phyloP scores from a whole-genome alignment of 441 rosid species.

The Jatropha multifida region DNA sequence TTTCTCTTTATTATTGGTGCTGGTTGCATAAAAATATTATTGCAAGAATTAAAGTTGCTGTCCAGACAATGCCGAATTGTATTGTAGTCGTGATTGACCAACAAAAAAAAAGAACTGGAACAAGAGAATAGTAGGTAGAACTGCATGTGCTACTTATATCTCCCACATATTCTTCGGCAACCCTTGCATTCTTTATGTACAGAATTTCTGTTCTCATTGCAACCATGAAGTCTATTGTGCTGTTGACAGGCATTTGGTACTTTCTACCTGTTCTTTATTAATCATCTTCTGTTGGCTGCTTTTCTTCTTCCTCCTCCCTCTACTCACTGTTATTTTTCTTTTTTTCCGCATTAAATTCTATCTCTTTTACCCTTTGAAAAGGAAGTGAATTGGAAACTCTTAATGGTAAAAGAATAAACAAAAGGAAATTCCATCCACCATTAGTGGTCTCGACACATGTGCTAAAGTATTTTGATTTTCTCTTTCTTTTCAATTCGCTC shows the following conservation, averaged over 20 bases:
- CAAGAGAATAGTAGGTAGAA: background rate
- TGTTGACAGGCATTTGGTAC: background rate
- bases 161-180: background rate
- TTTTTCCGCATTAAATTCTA: constrained; percentile 9
- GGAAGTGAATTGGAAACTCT: constrained; percentile 18
- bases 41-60: background rate
- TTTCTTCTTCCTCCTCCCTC: background rate
- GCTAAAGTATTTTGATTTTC: constrained; percentile 44
- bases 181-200: constrained; percentile 8
- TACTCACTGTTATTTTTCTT: background rate
- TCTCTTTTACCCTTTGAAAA: constrained; percentile 12
- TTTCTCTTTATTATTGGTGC: background rate
- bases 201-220: background rate
- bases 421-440: constrained; percentile 23
- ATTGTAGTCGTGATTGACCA: constrained; percentile 19
- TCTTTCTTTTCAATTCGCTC: constrained; percentile 27
- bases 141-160: constrained; percentile 6
- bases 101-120: background rate
- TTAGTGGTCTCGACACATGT: constrained; percentile 33
- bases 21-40: background rate
- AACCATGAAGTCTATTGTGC: background rate
- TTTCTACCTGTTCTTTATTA: constrained; percentile 13
- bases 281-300: background rate
- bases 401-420: constrained; percentile 12
- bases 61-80: background rate